Evolutionary conservation across 345 rosid species (phyloP), one percentile per base, ranked within the genome.

Genomic region (Balakata baccata): DNA sequence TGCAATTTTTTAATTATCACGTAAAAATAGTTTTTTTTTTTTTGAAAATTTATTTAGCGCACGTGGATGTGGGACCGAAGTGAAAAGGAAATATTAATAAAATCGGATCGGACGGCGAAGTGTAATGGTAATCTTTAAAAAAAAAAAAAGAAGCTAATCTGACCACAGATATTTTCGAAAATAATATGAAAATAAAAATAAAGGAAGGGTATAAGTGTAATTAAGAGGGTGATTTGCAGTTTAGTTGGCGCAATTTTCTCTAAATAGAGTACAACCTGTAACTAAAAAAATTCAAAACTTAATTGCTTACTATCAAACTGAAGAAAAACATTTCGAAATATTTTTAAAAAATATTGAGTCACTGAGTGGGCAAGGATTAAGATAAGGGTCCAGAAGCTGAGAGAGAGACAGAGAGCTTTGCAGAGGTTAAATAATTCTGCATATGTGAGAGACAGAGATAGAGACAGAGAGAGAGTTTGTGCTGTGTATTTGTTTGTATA

Each of bases 191-290:
- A 51, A 7, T 11, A 51, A 7, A 50, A 50, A 50, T 50, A 7
- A 7, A 3, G 9, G 16, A 46, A 52, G 69, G 74, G 68, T 38
- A 45, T 23, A 3, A 25, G 14, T 39, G 74, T 49, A 43, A 69
- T 57, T 12, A 22, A 7, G 3, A 3, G 11, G 0, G n/a, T 45
- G 56, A n/a, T 25, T 7, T 46, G 16, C 74, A 43, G 73, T 70
- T 76, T 63, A 22, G 50, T 51, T 29, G 61, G 65, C 75, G 70
- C 54, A 76, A 61, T 51, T 69, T 69, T 75, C 69, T 75, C 74
- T n/a, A 22, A 66, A 60, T 17, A 16, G 2, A 16, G 37, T 25
- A 20, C 73, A 73, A 1, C 18, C 60, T 63, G 61, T 51, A 51
- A 64, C 5, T 3, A 41, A 41, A 43, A 43, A 43, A 43, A 3